Percentiles rank a stretch among this genome's conserved stretches.
Evolutionary conservation across 345 rosid species (phyloP).

Genomic region (Pugionium dolabratum): DNA sequence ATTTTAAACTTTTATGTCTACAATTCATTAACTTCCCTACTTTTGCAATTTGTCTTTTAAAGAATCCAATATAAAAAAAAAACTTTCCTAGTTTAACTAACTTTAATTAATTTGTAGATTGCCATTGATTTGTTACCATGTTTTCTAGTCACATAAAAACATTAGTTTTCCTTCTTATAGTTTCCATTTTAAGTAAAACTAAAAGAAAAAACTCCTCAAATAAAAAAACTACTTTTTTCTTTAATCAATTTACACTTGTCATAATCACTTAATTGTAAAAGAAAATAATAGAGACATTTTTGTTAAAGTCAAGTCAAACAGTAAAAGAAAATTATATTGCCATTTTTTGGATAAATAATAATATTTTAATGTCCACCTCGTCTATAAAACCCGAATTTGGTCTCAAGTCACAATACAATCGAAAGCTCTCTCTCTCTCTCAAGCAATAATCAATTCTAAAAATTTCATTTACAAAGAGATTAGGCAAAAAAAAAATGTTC

Average conservation of each 20-base stretch:
- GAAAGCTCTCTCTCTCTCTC: slow-evolving; percentile 3
- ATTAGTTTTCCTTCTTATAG: not conserved
- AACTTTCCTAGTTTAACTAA: no score
- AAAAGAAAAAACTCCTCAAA: not conserved
- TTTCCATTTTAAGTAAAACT: not conserved
- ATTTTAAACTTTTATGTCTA: no score
- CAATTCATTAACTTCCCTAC: no score
- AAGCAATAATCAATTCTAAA: slow-evolving; percentile 2
- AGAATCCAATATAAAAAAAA: no score
- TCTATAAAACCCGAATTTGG: slow-evolving; percentile 29
- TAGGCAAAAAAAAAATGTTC: slow-evolving; percentile 58
- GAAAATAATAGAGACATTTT: not conserved
- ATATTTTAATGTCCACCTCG: not conserved
- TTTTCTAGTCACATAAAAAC: no score
- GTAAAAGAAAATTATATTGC: not conserved
- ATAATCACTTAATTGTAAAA: not conserved
- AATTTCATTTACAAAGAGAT: not conserved
- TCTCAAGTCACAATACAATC: slow-evolving; percentile 26
- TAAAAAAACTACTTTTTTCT: no score
- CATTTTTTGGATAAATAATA: not conserved
- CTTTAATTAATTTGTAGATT: no score
- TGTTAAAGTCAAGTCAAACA: not conserved
- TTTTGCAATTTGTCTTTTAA: no score
- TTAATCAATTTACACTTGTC: not conserved
- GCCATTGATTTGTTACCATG: no score